Evolutionary conservation across 495 filamentous ascomycete genomes (phyloP).

Genomic region (Aspergillus hancockii): DNA sequence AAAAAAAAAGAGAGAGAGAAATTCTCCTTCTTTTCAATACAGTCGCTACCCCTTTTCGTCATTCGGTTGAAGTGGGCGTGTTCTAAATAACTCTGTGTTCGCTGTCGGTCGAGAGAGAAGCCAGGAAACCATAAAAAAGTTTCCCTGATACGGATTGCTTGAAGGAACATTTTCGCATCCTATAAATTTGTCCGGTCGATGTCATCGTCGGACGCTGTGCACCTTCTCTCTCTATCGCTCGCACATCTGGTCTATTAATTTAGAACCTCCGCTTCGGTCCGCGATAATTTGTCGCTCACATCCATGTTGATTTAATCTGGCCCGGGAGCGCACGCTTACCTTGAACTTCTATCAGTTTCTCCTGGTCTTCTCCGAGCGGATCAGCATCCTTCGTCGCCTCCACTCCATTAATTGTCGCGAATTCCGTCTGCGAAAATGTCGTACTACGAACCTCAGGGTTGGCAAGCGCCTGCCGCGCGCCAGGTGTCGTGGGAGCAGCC

Average conservation of each 20-base stretch:
- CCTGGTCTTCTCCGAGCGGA: conserved; percentile 32
- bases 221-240: conserved; percentile 12
- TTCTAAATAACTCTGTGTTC: conserved; percentile 6
- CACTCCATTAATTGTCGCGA: conserved; percentile 18
- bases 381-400: conserved; percentile 31
- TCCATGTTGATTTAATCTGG: conserved; percentile 14
- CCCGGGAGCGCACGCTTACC: conserved; percentile 19
- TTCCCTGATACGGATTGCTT: conserved; percentile 12
- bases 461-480: conserved; percentile 65
- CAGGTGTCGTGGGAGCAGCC: conserved; percentile 81
- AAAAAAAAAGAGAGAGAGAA: conserved; percentile 16
- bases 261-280: conserved; percentile 2
- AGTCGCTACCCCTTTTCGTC: conserved; percentile 13
- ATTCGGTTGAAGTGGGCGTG: conserved; percentile 2
- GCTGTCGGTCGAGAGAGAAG: conserved; percentile 6
- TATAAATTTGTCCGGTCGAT: conserved; percentile 17
- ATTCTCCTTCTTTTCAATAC: background rate
- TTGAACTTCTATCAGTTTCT: conserved; percentile 25
- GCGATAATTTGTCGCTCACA: conserved; percentile 6
- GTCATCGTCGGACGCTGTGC: conserved; percentile 21
- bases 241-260: conserved; percentile 11
- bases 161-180: conserved; percentile 11
- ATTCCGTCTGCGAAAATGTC: conserved; percentile 59
- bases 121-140: conserved; percentile 11
- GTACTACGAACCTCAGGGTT: conserved; percentile 87